These are phyloP conservation scores for Saprolegnia parasitica DNA, from an alignment of 352 stramenopile genomes.

Conservation along the genomic window DNA sequence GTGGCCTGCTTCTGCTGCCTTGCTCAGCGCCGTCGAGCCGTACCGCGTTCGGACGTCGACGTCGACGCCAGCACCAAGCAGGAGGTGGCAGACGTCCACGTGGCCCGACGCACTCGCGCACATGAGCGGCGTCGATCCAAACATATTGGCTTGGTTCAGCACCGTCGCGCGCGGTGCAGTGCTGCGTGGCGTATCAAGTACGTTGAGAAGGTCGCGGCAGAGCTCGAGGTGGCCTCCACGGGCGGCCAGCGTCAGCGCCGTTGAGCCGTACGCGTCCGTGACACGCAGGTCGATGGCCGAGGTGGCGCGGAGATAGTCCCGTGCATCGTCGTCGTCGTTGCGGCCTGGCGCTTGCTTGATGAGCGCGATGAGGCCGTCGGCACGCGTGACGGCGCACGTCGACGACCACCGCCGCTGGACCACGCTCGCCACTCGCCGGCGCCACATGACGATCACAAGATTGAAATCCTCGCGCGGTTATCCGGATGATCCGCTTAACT, in stretches of 20 bases:
- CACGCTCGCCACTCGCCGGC: too few relatives aligned
- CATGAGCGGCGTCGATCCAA: constrained; percentile 21
- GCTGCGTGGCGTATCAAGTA: neutral
- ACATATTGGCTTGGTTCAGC: constrained; percentile 24
- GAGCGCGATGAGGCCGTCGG: neutral
- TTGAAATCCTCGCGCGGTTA: too few relatives aligned
- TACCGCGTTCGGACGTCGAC: constrained; percentile 14
- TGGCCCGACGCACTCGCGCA: constrained; percentile 18
- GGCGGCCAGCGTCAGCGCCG: constrained; percentile 15
- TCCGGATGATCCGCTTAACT: too few relatives aligned
- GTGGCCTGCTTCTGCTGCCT: constrained; percentile 19
- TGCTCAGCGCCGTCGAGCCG: constrained; percentile 24
- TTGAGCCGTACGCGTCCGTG: constrained; percentile 18
- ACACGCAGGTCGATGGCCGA: neutral
- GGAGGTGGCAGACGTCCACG: neutral
- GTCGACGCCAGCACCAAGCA: constrained; percentile 14
- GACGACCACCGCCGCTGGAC: neutral
- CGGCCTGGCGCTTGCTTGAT: neutral
- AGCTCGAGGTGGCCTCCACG: constrained; percentile 15
- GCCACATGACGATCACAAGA: too few relatives aligned
- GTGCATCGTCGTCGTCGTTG: constrained; percentile 7
- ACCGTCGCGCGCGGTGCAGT: neutral
- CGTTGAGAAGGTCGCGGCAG: constrained; percentile 2
- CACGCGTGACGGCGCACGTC: neutral
- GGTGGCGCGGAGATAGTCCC: neutral